Conservation (phyloP, 78 protist genomes). For the Pigoraptor vietnamica region DNA sequence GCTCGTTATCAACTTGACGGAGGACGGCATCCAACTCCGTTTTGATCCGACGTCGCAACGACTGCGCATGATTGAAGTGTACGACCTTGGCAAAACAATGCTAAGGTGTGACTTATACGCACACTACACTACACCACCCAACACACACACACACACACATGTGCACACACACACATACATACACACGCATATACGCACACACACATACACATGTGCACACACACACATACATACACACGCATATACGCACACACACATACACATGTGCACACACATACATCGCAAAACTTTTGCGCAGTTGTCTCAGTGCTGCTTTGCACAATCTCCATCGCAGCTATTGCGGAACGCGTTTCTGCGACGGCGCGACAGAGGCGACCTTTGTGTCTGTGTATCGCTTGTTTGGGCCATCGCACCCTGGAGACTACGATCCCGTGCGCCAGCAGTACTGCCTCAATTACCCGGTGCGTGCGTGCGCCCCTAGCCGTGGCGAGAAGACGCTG, state of each 20-base stretch:
- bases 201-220: no score
- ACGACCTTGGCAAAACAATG: neutral
- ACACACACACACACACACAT: no score
- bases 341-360: neutral
- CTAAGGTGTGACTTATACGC: neutral
- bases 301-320: no score
- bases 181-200: no score
- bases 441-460: conserved; percentile 17
- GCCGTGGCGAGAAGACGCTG: no score
- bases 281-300: no score
- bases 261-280: no score
- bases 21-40: conserved; percentile 6
- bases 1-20: neutral
- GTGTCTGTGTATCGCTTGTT: neutral
- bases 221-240: no score
- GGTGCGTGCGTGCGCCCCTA: neutral
- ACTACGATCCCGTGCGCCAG: conserved; percentile 5
- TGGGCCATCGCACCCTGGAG: conserved; percentile 28
- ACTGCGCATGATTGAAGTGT: conserved; percentile 12
- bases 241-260: no score
- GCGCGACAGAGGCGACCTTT: conserved; percentile 7
- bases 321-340: no score
- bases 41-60: conserved; percentile 8
- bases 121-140: no score
- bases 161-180: no score